Evolutionary conservation across 176 grass and related monocot species (phyloP).

Genomic region (Secale cereale): DNA sequence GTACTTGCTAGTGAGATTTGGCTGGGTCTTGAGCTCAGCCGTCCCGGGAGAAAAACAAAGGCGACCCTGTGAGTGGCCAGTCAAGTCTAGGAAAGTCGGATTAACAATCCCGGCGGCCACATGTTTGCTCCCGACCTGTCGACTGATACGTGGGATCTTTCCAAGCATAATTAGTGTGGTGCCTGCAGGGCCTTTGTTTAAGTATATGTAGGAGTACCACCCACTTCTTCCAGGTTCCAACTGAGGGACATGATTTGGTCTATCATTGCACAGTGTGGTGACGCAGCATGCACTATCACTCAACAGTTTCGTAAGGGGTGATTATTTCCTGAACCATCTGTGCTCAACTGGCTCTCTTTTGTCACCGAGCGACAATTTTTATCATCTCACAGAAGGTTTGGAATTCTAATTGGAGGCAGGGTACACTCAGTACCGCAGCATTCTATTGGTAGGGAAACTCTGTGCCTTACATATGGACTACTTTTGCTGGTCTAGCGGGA

Average conservation of each 20-base stretch:
- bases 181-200: neutral
- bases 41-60: neutral
- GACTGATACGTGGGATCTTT: neutral
- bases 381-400: too few species aligned
- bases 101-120: neutral
- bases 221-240: neutral
- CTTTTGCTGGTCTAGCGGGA: constrained; percentile 67
- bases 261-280: neutral
- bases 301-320: too few species aligned
- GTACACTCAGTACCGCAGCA: constrained; percentile 2
- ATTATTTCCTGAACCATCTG: too few species aligned
- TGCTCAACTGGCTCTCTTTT: too few species aligned
- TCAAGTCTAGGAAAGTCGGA: neutral
- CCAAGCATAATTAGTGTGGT: neutral
- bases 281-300: neutral
- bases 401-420: constrained; percentile 34
- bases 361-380: too few species aligned
- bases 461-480: neutral
- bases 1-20: neutral
- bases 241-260: neutral
- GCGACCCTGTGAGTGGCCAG: neutral
- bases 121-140: neutral
- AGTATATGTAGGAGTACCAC: neutral
- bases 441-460: neutral
- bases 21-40: neutral